Conservation (phyloP, 2,329 filamentous ascomycete species). For the Verticillium alfalfae region DNA sequence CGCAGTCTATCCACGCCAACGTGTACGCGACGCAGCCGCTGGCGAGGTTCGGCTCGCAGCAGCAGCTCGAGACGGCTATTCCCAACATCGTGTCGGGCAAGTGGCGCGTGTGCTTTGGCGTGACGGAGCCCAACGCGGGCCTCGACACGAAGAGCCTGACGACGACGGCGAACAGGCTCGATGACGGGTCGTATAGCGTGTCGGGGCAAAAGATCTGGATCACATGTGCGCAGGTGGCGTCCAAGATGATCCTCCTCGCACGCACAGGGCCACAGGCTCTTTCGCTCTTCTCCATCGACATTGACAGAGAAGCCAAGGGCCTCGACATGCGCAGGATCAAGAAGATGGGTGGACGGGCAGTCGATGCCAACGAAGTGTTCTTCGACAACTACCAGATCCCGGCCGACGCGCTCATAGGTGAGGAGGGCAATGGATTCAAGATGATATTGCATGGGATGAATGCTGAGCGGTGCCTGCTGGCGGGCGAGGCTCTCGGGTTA, state of each 20-base stretch:
- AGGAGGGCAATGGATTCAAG: constrained; percentile 72
- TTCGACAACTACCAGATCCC: constrained; percentile 73
- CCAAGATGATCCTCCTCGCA: constrained; percentile 77
- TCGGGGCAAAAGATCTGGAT: constrained; percentile 88
- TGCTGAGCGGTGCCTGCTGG: constrained; percentile 68
- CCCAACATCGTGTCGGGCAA: constrained; percentile 67
- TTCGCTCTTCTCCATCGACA: constrained; percentile 74
- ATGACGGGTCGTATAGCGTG: constrained; percentile 58
- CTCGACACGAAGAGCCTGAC: constrained; percentile 69
- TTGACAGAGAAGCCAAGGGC: constrained; percentile 54
- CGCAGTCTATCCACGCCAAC: constrained; percentile 58
- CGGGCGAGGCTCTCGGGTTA: constrained; percentile 73
- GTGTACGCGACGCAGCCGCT: constrained; percentile 74
- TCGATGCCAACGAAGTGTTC: constrained; percentile 85
- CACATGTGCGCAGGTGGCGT: constrained; percentile 74
- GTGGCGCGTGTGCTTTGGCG: constrained; percentile 72
- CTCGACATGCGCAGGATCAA: constrained; percentile 67
- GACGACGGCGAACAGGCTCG: constrained; percentile 53
- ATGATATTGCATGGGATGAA: constrained; percentile 78
- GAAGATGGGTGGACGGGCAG: constrained; percentile 80
- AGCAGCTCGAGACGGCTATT: constrained; percentile 59
- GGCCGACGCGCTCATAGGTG: constrained; percentile 59
- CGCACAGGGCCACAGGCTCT: constrained; percentile 72
- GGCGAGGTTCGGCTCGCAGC: constrained; percentile 63
- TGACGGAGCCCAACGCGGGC: constrained; percentile 78